Percentiles rank a stretch among this genome's conserved stretches.
These are phyloP conservation scores for Camelina neglecta DNA, from an alignment of 345 rosid genomes.

Conservation along the genomic window DNA sequence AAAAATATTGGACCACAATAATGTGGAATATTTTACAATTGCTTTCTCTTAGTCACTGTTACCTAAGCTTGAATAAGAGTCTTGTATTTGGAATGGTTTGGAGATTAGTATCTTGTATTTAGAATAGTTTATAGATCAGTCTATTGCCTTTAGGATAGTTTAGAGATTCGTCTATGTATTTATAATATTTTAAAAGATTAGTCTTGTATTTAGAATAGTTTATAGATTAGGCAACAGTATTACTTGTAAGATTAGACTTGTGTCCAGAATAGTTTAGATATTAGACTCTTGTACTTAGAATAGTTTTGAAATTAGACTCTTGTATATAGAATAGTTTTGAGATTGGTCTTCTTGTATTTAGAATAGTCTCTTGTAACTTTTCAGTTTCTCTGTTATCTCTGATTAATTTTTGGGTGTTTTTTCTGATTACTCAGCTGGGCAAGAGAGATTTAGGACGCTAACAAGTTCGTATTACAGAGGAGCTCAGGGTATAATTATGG, in stretches of 20 bases:
- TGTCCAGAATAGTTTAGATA: not conserved
- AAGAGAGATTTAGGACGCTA: slow-evolving; percentile 93
- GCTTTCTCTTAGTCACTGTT: not conserved
- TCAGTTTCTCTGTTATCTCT: not conserved
- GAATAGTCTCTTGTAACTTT: not conserved
- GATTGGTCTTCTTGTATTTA: not conserved
- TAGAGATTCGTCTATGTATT: not conserved
- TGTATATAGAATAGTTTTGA: not conserved
- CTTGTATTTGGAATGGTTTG: not conserved
- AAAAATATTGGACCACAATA: not conserved
- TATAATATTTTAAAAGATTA: not conserved
- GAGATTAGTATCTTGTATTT: not conserved
- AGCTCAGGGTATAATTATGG: slow-evolving; percentile 95
- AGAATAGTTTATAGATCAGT: not conserved
- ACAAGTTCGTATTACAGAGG: slow-evolving; percentile 97
- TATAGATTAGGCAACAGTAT: not conserved
- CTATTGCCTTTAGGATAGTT: slow-evolving; percentile 1
- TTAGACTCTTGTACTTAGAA: slow-evolving; percentile 1
- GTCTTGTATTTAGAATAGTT: not conserved
- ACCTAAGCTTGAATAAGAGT: not conserved
- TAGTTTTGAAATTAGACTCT: not conserved
- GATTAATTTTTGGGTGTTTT: slow-evolving; percentile 9
- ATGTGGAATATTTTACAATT: not conserved
- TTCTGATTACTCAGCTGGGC: slow-evolving; percentile 75
- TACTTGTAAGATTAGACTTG: not conserved